Conservation (phyloP, 2,329 filamentous ascomycete genomes). For the Monosporascus sp. region DNA sequence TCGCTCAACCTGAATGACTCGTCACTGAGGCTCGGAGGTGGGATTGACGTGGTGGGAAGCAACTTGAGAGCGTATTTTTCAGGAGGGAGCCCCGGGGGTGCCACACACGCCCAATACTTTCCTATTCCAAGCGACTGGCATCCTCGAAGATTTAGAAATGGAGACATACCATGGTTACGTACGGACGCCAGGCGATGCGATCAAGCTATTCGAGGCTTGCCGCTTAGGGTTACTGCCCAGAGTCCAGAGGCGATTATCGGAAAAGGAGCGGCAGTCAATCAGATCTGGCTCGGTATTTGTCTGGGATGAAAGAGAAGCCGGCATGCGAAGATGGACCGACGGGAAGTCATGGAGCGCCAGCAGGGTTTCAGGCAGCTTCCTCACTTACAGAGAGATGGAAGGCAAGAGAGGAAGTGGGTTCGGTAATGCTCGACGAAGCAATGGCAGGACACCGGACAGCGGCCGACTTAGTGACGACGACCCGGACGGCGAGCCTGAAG, state of each 20-base stretch:
- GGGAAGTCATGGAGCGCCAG: constrained; percentile 99
- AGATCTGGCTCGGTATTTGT: constrained; percentile 96
- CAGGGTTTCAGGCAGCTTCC: constrained; percentile 91
- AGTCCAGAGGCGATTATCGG: constrained; percentile 86
- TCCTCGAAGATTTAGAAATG: constrained; percentile 47
- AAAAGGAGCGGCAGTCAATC: constrained; percentile 95
- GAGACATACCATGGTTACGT: constrained; percentile 96
- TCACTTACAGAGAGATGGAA: constrained; percentile 98
- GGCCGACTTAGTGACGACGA: constrained; percentile 78
- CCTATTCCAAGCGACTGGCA: too few species aligned
- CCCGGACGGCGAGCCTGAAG: constrained; percentile 79
- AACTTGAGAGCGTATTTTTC: constrained; percentile 17
- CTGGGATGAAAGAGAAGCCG: constrained; percentile 98
- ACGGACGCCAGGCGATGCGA: constrained; percentile 91
- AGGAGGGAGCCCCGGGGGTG: constrained; percentile 4
- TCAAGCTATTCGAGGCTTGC: constrained; percentile 98
- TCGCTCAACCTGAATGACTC: constrained; percentile 21
- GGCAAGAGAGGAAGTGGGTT: constrained; percentile 87
- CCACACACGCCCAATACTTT: too few species aligned
- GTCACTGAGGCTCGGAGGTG: constrained; percentile 18
- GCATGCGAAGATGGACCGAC: constrained; percentile 97
- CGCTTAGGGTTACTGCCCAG: constrained; percentile 81
- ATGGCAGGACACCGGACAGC: constrained; percentile 78
- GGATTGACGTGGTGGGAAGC: constrained; percentile 21
- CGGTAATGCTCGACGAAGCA: constrained; percentile 49